phyloP scores from a whole-genome alignment of 441 rosid species.

The Erodium moschatum region DNA sequence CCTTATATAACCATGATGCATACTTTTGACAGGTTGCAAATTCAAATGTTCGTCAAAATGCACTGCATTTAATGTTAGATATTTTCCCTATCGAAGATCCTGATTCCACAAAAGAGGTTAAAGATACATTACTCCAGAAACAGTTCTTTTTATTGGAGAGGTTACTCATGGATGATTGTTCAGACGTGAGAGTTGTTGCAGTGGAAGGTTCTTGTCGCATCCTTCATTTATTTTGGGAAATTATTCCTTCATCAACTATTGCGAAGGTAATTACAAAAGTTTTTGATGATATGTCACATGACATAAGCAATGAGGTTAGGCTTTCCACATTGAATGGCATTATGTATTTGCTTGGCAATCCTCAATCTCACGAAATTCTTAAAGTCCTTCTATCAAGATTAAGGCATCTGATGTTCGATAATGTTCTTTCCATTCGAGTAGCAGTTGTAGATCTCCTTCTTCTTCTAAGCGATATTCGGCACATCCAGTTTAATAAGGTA shows the following conservation, averaged over 20 bases:
- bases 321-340: constrained; percentile 78
- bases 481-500: constrained; percentile 89
- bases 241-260: constrained; percentile 72
- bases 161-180: constrained; percentile 73
- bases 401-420: constrained; percentile 63
- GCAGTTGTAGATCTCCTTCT: constrained; percentile 79
- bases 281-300: constrained; percentile 66
- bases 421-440: constrained; percentile 46
- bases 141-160: constrained; percentile 82
- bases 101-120: constrained; percentile 73
- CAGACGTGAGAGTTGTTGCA: constrained; percentile 77
- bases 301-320: constrained; percentile 71
- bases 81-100: constrained; percentile 92
- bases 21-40: constrained; percentile 68
- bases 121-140: constrained; percentile 65
- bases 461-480: constrained; percentile 48
- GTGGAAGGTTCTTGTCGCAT: constrained; percentile 92
- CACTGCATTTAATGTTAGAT: constrained; percentile 78
- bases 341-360: constrained; percentile 76
- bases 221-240: constrained; percentile 88
- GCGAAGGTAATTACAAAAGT: constrained; percentile 58
- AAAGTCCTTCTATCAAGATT: constrained; percentile 80
- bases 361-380: constrained; percentile 79
- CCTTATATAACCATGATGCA: constrained; percentile 13
- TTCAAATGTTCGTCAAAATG: constrained; percentile 85